Evolutionary conservation across 108 stramenopile species (phyloP).

Genomic region (Nitzschia palea): DNA sequence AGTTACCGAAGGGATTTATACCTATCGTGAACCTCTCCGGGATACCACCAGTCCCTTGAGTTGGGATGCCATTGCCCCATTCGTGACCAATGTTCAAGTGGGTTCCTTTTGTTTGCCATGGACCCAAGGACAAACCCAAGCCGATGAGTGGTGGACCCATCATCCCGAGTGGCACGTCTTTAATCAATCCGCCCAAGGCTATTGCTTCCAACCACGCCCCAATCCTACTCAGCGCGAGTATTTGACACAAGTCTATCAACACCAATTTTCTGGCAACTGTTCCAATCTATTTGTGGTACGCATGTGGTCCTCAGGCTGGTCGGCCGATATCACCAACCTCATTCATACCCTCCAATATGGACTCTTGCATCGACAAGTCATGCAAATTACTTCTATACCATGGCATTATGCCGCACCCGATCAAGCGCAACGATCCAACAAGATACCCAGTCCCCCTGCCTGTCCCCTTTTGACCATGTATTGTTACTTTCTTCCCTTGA

Average conservation of each 20-base stretch:
- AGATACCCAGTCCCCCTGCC: not conserved
- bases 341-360: not conserved
- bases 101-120: conserved; percentile 1
- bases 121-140: not conserved
- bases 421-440: not conserved
- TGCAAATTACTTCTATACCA: not conserved
- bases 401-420: conserved; percentile 19
- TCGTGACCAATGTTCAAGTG: not conserved
- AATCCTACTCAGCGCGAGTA: conserved; percentile 2
- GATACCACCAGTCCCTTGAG: not conserved
- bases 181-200: not conserved
- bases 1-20: not conserved
- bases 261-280: not conserved
- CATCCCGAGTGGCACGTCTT: conserved; percentile 21
- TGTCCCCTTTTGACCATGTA: conserved; percentile 3
- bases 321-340: not conserved
- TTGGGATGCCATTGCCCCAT: not conserved
- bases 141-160: conserved; percentile 32
- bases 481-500: conserved; percentile 18
- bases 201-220: conserved; percentile 3
- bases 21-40: not conserved
- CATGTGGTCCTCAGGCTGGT: conserved; percentile 6
- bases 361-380: not conserved
- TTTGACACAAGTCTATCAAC: conserved; percentile 3
- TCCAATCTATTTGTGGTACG: not conserved